These are phyloP conservation scores for Vigna hirtella DNA, from an alignment of 306 rosid genomes.

Conservation along the genomic window DNA sequence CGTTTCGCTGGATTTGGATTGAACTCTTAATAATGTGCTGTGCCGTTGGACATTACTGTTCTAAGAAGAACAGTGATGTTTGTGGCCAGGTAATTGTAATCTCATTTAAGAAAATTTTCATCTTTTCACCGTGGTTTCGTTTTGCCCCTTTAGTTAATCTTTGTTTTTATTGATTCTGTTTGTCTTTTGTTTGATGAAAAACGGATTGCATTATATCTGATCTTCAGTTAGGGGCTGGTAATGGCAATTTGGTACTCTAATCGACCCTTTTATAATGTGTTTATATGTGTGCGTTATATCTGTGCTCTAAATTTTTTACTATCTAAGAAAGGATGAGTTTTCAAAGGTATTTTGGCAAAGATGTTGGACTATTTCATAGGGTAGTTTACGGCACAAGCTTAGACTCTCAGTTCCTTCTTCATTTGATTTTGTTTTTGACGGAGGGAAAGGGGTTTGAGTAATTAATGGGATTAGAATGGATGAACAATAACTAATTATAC, in stretches of 20 bases:
- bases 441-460: background rate
- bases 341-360: slow-evolving; percentile 1
- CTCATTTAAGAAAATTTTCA: background rate
- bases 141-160: background rate
- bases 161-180: background rate
- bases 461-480: background rate
- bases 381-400: background rate
- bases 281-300: background rate
- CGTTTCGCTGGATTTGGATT: background rate
- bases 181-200: background rate
- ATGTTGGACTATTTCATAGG: background rate
- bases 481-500: background rate
- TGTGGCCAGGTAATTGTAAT: slow-evolving; percentile 72
- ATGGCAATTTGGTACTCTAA: background rate
- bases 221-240: background rate
- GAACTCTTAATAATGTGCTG: slow-evolving; percentile 62
- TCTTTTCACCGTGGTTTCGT: background rate
- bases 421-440: background rate
- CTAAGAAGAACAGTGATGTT: slow-evolving; percentile 74
- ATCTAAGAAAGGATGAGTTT: background rate
- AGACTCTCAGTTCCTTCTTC: background rate
- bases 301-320: slow-evolving; percentile 11
- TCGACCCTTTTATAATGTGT: background rate
- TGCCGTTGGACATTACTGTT: slow-evolving; percentile 74
- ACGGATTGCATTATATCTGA: background rate